Percentiles rank a stretch among this genome's conserved stretches.
Conservation (phyloP, 345 rosid genomes). For the Populus euphratica region DNA sequence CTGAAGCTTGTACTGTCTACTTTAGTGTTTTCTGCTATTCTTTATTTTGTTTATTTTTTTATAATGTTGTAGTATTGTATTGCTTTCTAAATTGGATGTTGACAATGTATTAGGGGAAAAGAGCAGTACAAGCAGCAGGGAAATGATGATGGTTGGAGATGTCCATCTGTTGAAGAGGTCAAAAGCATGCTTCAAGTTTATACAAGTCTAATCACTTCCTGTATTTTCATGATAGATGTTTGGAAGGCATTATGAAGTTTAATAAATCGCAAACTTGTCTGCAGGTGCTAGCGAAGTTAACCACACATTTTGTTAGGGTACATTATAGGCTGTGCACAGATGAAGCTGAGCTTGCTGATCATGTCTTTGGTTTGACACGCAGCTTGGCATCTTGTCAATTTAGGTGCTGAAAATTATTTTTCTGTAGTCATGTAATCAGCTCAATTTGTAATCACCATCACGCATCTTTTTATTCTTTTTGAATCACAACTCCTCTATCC, state of each 20-base stretch:
- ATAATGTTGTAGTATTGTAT: not conserved
- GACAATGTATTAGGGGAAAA: slow-evolving; percentile 57
- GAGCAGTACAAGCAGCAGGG: slow-evolving; percentile 70
- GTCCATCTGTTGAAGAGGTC: slow-evolving; percentile 91
- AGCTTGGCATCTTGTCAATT: slow-evolving; percentile 85
- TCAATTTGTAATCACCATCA: no score
- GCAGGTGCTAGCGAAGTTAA: slow-evolving; percentile 71
- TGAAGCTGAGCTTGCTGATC: slow-evolving; percentile 94
- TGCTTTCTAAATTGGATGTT: slow-evolving; percentile 9
- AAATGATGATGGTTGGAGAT: slow-evolving; percentile 49
- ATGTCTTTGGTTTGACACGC: slow-evolving; percentile 72
- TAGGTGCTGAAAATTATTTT: slow-evolving; percentile 38
- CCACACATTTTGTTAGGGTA: slow-evolving; percentile 60
- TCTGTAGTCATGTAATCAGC: not conserved
- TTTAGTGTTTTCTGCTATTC: not conserved
- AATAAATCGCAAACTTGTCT: slow-evolving; percentile 15
- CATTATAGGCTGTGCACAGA: slow-evolving; percentile 83
- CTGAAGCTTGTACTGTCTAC: not conserved
- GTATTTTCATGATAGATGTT: not conserved
- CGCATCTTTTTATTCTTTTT: not conserved
- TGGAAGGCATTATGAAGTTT: not conserved
- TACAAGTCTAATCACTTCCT: slow-evolving; percentile 3
- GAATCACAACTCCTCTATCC: not conserved
- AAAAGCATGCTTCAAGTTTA: slow-evolving; percentile 13
- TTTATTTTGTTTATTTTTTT: not conserved